Conservation (phyloP, 148 eudicot species). For the Heliamphora exappendiculata region DNA sequence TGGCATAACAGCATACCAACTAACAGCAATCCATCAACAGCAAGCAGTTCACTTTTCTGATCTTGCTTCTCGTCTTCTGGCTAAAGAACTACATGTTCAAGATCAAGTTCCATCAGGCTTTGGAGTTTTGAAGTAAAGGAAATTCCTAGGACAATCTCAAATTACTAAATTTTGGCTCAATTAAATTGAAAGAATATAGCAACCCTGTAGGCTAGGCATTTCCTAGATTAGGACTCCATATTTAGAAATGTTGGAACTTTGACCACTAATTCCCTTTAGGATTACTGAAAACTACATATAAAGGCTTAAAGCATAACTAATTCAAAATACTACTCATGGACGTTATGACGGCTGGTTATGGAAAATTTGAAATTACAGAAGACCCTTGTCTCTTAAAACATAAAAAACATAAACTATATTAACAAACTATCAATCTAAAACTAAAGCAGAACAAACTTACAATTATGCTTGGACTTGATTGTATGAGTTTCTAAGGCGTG, state of each 20-base stretch:
- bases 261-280: background rate
- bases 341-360: background rate
- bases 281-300: too few relatives aligned
- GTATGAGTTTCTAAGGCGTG: background rate
- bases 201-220: background rate
- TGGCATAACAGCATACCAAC: too few relatives aligned
- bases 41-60: too few relatives aligned
- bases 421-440: background rate
- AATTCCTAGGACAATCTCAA: too few relatives aligned
- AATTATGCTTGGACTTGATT: background rate
- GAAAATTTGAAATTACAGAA: background rate
- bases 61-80: too few relatives aligned
- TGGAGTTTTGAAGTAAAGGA: too few relatives aligned
- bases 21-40: too few relatives aligned
- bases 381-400: background rate
- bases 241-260: background rate
- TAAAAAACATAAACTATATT: background rate
- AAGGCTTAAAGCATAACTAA: background rate
- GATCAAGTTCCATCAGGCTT: too few relatives aligned
- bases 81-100: too few relatives aligned
- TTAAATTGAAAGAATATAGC: too few relatives aligned
- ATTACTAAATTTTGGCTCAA: too few relatives aligned
- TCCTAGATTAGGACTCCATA: background rate
- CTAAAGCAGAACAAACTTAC: background rate
- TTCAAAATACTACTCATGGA: background rate